A percentile compares a stretch with the other conserved stretches of the same genome.
Conservation (phyloP, 345 rosid genomes). For the Turnera subulata region DNA sequence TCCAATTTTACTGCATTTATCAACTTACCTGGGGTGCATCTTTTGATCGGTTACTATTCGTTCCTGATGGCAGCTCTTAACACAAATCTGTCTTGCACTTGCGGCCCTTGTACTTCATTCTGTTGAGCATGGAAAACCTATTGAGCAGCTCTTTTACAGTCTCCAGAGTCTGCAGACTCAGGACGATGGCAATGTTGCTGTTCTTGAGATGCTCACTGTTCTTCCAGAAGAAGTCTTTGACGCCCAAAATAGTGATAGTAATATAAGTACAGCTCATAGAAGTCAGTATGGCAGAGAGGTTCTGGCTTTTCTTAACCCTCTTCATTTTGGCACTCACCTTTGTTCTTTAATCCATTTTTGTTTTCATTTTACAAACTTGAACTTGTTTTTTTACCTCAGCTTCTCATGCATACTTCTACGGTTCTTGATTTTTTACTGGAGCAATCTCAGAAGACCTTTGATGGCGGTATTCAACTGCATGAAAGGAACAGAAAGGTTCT, state of each 20-base stretch:
- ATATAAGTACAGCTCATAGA: conserved; percentile 48
- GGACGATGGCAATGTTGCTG: conserved; percentile 75
- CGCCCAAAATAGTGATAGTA: conserved; percentile 50
- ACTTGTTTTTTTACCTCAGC: conserved; percentile 40
- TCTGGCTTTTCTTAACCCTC: conserved; percentile 12
- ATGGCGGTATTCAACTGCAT: conserved; percentile 44
- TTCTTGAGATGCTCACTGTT: conserved; percentile 89
- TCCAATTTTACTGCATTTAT: not conserved
- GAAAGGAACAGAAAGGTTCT: conserved; percentile 72
- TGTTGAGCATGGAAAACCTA: conserved; percentile 70
- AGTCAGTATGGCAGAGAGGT: conserved; percentile 70
- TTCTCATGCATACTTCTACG: conserved; percentile 71
- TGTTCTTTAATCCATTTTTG: not conserved
- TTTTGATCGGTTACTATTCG: conserved; percentile 9
- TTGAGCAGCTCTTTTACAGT: conserved; percentile 78
- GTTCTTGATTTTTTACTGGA: conserved; percentile 85
- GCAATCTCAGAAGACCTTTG: conserved; percentile 65
- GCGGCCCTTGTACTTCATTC: conserved; percentile 75
- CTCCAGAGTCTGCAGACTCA: conserved; percentile 72
- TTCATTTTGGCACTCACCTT: not conserved
- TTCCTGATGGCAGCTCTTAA: conserved; percentile 62
- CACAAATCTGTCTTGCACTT: conserved; percentile 92
- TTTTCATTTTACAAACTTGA: conserved; percentile 10
- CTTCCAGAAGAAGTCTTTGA: conserved; percentile 90
- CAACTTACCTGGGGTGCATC: not conserved